Percentiles rank a stretch among this genome's conserved stretches.
Conservation (phyloP, 495 filamentous ascomycete genomes). For the Hypoxylon subgilvum region DNA sequence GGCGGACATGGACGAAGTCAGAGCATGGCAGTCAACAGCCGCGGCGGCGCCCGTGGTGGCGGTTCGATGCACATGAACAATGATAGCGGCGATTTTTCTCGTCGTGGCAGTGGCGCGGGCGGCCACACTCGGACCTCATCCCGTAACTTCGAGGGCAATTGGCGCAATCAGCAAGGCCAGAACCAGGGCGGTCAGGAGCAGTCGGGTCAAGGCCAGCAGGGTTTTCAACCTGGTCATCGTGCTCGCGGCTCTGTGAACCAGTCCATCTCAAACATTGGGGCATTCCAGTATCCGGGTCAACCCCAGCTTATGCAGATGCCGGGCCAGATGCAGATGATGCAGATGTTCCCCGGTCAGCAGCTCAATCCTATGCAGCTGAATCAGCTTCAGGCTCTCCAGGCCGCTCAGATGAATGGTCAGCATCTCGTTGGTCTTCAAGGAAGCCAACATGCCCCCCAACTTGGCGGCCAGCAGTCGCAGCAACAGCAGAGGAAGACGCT, state of each 20-base stretch:
- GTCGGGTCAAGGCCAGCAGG: conserved; percentile 67
- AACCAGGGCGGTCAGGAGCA: conserved; percentile 62
- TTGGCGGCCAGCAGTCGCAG: conserved; percentile 70
- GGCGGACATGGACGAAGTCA: conserved; percentile 66
- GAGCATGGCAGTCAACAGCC: conserved; percentile 65
- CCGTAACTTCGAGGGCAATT: conserved; percentile 96
- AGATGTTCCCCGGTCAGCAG: conserved; percentile 82
- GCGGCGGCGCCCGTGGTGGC: conserved; percentile 54
- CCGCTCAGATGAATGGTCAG: conserved; percentile 81
- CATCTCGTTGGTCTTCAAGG: conserved; percentile 69
- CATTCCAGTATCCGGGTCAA: conserved; percentile 91
- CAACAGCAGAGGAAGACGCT: conserved; percentile 97
- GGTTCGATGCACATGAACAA: conserved; percentile 44
- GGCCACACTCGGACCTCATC: conserved; percentile 78
- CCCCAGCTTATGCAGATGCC: conserved; percentile 88
- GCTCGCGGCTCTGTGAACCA: conserved; percentile 82
- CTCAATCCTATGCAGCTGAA: conserved; percentile 87
- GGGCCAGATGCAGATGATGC: conserved; percentile 76
- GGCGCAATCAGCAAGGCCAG: conserved; percentile 82
- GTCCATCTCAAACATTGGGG: conserved; percentile 81
- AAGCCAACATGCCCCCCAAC: conserved; percentile 77
- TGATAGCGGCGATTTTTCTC: conserved; percentile 65
- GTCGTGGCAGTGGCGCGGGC: conserved; percentile 69
- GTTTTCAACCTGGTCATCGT: conserved; percentile 94
- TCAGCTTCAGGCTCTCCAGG: conserved; percentile 90